Evolutionary conservation across 768 basidiomycete species (phyloP), one percentile per base, ranked within the genome.

Genomic region (Termitomyces sp.): DNA sequence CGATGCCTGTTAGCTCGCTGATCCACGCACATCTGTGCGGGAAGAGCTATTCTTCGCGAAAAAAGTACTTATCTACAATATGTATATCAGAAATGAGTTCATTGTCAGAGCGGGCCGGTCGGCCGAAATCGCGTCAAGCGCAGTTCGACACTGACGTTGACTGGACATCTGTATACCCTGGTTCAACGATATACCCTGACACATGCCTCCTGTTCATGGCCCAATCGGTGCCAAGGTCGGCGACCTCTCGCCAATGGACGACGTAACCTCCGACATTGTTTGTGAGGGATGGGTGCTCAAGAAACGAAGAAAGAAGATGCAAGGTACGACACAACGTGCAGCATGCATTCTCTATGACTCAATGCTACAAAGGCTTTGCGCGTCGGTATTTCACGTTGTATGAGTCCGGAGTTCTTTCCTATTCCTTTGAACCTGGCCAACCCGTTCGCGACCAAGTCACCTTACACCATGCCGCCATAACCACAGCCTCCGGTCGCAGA

Each of bases 291-390:
- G 90, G 90, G 73, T 92, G 5, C 77, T 93, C 59, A 93, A 93
- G 76, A 94, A 94, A 73, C 77, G 91, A 63, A 77, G 91, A 61
- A 92, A 90, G 79, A 90, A 83, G 75, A 86, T 92, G 87, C 92
- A 93, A 76, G 91, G 91, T 86, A 63, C 49, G 71, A 38, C 40
- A 35, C 43, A 45, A 34, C 54, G 31, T 50, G 10, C 21, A 37
- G 40, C 3, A 10, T 61, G 14, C 48, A 47, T 25, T 31, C 42
- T 31, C 50, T 2, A 48, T 50, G 29, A 37, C 46, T 53, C 47
- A 51, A 49, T 46, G 32, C 32, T 45, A 41, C 59, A 14, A 67
- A 92, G 92, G 92, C 10, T 93, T 90, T 71, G 92, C 91, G 17
- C 86, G 89, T 50, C 85, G 90, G 44, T 91, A 90, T 72, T 93